These are phyloP conservation scores for Phytopythium sindhum DNA, from an alignment of 352 stramenopile species.

Conservation along the genomic window DNA sequence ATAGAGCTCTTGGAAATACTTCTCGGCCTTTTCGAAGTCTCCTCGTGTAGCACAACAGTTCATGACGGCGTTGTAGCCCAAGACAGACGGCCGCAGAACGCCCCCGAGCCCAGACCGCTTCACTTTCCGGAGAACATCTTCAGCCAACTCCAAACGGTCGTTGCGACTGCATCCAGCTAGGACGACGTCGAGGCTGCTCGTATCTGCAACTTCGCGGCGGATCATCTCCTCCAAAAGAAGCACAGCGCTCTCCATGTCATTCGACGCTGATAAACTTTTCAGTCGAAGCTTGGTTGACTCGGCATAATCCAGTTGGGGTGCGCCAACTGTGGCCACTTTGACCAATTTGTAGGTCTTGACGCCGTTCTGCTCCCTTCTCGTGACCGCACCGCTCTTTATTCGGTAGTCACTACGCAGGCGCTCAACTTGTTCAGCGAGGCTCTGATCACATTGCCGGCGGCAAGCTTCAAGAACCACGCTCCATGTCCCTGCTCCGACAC, in stretches of 20 bases:
- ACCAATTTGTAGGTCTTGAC: background rate
- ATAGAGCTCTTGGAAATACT: constrained; percentile 36
- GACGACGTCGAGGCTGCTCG: constrained; percentile 33
- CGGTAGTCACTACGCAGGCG: background rate
- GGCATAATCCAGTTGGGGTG: background rate
- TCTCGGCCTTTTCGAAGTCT: constrained; percentile 25
- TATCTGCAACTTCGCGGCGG: constrained; percentile 8
- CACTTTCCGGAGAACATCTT: constrained; percentile 35
- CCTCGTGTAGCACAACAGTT: constrained; percentile 37
- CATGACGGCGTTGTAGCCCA: constrained; percentile 44
- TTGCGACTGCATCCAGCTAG: constrained; percentile 33
- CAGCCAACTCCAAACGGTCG: constrained; percentile 22
- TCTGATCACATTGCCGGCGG: constrained; percentile 35
- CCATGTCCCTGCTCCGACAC: constrained; percentile 16
- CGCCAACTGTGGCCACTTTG: background rate
- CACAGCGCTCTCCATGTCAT: background rate
- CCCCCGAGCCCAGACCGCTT: constrained; percentile 13
- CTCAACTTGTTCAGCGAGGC: constrained; percentile 17
- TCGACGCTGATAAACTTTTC: background rate
- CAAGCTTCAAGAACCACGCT: constrained; percentile 53
- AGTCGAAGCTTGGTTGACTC: background rate
- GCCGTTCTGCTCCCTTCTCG: background rate
- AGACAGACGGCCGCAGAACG: constrained; percentile 3
- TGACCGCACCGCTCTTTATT: background rate
- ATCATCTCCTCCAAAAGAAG: constrained; percentile 38